Base-by-base conservation (phyloP, 345 rosid genomes). In the Eucalyptus virginea region DNA sequence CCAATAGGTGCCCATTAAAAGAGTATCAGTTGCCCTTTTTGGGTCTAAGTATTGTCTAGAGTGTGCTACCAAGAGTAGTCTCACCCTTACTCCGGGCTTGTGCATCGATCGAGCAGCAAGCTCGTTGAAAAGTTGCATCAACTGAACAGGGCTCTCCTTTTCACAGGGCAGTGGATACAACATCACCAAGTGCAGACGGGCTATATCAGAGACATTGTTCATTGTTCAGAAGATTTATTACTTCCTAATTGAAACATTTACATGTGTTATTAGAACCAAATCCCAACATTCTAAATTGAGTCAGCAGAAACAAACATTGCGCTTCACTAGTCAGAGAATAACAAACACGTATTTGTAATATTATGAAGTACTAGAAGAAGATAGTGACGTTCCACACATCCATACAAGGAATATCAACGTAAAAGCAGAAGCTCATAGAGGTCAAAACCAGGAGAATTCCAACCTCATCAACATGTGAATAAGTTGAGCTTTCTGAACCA, bases 51-150 rank as follows among this genome's bases (percentile, higher is more conserved):
- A 34, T 69, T 34, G 44, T 69, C 14, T 18, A 6, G 44, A 69
- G 81, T 17, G 44, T 34, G 44, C 81, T 18, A 18, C 21, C 13
- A 48, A 51, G 86, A 62, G 77, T 88, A 58, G 60, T 44, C 60
- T 94, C 80, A 32, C 80, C 42, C 23, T 67, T 95, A 98, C 99
- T 96, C 99, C 98, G 81, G 96, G 95, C 92, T 98, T 97, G 96
- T 96, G 96, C 92, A 96, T 96, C 90, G 96, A 96, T 90, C 93
- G 94, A 91, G 98, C 94, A 89, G 99, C 96, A 89, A 98, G 91
- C 93, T 96, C 97, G 94, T 96, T 98, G 91, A 97, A 96, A 83
- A 98, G 95, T 93, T 98, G 99, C 99, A 98, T 98, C 91, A 98
- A 88, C 88, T 98, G 98, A 89, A 98, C 98, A 42, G 99, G 97